Conservation (phyloP, 257 asterid genomes). For the Knoxia roxburghii region DNA sequence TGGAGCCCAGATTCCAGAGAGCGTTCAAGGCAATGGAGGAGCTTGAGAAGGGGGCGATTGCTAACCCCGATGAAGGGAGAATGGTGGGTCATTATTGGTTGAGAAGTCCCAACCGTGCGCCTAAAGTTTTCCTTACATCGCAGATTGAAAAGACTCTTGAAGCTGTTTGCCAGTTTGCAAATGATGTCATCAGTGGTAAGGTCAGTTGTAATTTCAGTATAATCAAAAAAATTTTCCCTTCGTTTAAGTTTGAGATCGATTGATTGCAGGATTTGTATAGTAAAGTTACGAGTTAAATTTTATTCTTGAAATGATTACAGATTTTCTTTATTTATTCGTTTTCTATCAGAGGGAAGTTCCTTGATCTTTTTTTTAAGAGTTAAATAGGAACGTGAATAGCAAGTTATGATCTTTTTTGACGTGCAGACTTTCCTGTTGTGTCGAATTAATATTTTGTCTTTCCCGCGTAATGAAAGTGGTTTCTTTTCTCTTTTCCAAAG, state of each 20-base stretch:
- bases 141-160: slow-evolving; percentile 73
- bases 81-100: slow-evolving; percentile 99
- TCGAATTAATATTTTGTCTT: too few relatives aligned
- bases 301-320: not conserved
- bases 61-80: slow-evolving; percentile 94
- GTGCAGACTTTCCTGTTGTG: not conserved
- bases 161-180: slow-evolving; percentile 61
- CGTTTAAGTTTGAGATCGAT: not conserved
- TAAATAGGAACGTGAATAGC: not conserved
- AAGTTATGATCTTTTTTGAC: not conserved
- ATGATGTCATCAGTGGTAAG: slow-evolving; percentile 91
- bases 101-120: slow-evolving; percentile 73
- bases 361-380: not conserved
- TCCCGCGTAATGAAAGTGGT: not conserved
- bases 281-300: not conserved
- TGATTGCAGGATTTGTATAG: not conserved
- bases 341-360: not conserved
- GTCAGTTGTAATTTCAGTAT: slow-evolving; percentile 35
- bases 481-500: not conserved
- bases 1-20: slow-evolving; percentile 75
- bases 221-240: too few relatives aligned
- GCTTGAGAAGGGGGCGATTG: slow-evolving; percentile 92
- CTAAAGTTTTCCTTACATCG: slow-evolving; percentile 49
- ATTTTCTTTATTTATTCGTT: not conserved
- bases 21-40: slow-evolving; percentile 78